Evolutionary conservation across 1,284 basidiomycete species (phyloP).

Genomic region (Cutaneotrichosporon cyanovorans): DNA sequence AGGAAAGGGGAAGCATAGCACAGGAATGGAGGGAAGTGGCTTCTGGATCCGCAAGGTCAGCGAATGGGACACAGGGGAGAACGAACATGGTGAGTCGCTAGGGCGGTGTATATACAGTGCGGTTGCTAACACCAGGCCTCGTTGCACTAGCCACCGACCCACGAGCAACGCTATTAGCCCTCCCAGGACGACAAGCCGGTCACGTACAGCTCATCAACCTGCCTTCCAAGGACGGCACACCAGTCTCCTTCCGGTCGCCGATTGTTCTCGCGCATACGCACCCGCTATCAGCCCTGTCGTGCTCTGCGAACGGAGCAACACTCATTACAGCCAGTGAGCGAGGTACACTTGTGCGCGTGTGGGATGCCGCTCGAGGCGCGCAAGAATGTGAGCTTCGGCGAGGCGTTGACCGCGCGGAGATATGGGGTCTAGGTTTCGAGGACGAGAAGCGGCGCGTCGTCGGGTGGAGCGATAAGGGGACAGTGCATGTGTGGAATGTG

Average conservation of each 20-base stretch:
- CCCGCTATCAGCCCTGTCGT: constrained; percentile 66
- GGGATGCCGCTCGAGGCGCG: constrained; percentile 70
- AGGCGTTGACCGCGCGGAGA: constrained; percentile 83
- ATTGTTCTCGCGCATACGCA: constrained; percentile 82
- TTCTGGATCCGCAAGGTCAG: constrained; percentile 54
- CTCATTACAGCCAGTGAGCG: constrained; percentile 77
- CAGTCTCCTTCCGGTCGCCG: constrained; percentile 45
- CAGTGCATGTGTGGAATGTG: constrained; percentile 66
- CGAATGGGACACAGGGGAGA: constrained; percentile 86
- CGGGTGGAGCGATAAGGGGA: constrained; percentile 86
- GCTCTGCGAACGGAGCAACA: constrained; percentile 67
- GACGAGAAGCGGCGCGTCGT: constrained; percentile 57
- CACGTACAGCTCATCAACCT: constrained; percentile 86
- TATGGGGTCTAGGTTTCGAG: constrained; percentile 64
- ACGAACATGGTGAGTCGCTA: constrained; percentile 64
- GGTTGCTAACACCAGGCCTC: constrained; percentile 56
- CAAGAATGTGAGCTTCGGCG: constrained; percentile 73
- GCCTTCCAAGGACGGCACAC: constrained; percentile 49
- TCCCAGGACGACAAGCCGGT: constrained; percentile 79
- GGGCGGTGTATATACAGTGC: background rate
- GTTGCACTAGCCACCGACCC: constrained; percentile 70
- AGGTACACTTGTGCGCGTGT: constrained; percentile 81
- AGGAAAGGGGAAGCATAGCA: constrained; percentile 12
- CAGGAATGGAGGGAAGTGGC: constrained; percentile 6
- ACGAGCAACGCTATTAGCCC: constrained; percentile 70